Base-by-base conservation (phyloP, 2,329 filamentous ascomycete species). In the Calycina herbarum region DNA sequence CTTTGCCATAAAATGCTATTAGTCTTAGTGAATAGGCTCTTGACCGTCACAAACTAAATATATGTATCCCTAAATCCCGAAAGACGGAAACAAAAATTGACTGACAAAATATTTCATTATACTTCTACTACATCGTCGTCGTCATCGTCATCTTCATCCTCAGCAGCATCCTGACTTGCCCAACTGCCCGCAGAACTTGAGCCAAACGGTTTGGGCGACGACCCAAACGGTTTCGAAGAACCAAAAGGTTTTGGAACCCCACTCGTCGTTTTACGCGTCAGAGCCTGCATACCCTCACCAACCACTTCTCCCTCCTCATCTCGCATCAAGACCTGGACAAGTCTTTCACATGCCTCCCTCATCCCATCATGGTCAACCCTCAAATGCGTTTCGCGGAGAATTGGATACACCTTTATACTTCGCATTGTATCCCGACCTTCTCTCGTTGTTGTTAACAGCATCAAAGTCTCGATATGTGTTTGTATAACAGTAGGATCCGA, bases 391-490 rank as follows among this genome's bases (percentile, higher is more conserved):
- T 98, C 95, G 61, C 95, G 84, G 24, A 98, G 82, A 58, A 98
- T 88, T 0, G 94, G 92, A 77, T 99, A 99, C 0, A 97, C 91
- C 72, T 93, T 92, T 57, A 94, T 82, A 20, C 84, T 80, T 20
- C 93, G 85, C 83, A 98, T 82, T 63, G 85, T 79, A 6, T 96
- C 90, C 66, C 94, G 85, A 1, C 90, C 92, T 71, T 89, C 82
- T 6, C 86, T 83, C 7, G 92, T 94, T 5, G 91, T 94, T 0
- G 92, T 94, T 65, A 99, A 78, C 20, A 99, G 80, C 64, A 94
- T 84, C 63, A 99, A 77, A 0, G 93, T 97, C 79, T 99, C 95
- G 24, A 99, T 79, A 76, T 98, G 94, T 2, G 92, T 95, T 75
- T 90, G 86, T 63, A 97, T 83, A 69, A 97, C 95, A 58, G 86